Evolutionary conservation across 352 stramenopile species (phyloP).

Genomic region (Phytophthora sp.): DNA sequence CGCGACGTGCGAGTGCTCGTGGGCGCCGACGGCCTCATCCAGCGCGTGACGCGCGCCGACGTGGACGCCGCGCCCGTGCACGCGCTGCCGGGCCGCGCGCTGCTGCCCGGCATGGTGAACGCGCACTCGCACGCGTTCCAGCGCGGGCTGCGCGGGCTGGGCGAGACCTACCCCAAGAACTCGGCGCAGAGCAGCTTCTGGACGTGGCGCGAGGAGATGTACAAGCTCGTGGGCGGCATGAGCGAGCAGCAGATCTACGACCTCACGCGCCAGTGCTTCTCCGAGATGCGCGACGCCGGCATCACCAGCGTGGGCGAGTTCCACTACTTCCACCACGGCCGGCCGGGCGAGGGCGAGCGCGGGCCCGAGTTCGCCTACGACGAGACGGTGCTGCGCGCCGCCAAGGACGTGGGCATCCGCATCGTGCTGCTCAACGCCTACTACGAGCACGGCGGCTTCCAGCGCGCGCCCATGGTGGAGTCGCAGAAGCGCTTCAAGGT

Average conservation of each 20-base stretch:
- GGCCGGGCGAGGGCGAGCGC: conserved; percentile 36
- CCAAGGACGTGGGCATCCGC: conserved; percentile 69
- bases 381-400: conserved; percentile 66
- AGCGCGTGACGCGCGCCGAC: conserved; percentile 27
- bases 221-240: conserved; percentile 76
- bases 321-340: conserved; percentile 81
- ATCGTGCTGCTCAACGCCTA: conserved; percentile 81
- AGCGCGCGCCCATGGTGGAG: conserved; percentile 59
- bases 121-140: conserved; percentile 86
- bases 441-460: conserved; percentile 77
- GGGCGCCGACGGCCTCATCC: conserved; percentile 51
- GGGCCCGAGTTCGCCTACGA: conserved; percentile 69
- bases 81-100: conserved; percentile 50
- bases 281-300: conserved; percentile 76
- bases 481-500: conserved; percentile 79
- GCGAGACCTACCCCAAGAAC: conserved; percentile 73
- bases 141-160: conserved; percentile 69
- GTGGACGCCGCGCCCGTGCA: conserved; percentile 16
- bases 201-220: conserved; percentile 88
- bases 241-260: conserved; percentile 67
- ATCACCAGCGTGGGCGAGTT: conserved; percentile 85
- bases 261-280: conserved; percentile 77
- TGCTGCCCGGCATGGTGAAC: conserved; percentile 80
- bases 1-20: conserved; percentile 59
- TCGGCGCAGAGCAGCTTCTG: conserved; percentile 67